phyloP scores from a whole-genome alignment of 441 rosid genomes.

The Populus hybrid region DNA sequence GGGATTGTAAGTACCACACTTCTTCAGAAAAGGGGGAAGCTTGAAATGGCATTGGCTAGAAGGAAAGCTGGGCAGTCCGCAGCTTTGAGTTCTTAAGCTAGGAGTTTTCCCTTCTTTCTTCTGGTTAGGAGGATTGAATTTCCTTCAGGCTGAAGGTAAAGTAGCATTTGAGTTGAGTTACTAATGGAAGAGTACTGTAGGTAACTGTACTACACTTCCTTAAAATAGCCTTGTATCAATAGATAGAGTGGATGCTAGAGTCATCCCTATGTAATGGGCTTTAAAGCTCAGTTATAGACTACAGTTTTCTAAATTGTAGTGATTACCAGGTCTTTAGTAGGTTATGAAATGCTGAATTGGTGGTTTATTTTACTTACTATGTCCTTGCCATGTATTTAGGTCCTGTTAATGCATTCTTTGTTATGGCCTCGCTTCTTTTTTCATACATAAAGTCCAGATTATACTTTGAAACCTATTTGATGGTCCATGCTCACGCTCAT shows the following conservation, averaged over 20 bases:
- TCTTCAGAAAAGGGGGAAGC: background rate
- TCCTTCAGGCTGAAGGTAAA: background rate
- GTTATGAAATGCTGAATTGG: background rate
- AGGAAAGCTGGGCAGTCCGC: background rate
- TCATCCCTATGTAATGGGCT: background rate
- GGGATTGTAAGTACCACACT: background rate
- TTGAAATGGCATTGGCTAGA: background rate
- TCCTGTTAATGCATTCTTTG: background rate
- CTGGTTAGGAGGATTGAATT: background rate
- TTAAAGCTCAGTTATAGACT: slow-evolving; percentile 31
- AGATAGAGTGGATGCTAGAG: slow-evolving; percentile 49
- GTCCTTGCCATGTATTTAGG: background rate
- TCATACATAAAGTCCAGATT: background rate
- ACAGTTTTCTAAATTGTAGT: background rate
- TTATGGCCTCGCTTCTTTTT: background rate
- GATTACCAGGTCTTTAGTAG: background rate
- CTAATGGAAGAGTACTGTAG: background rate
- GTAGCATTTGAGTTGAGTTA: background rate
- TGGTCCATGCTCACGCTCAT: background rate
- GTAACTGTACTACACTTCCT: background rate
- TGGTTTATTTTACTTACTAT: background rate
- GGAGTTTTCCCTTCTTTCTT: background rate
- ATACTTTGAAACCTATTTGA: background rate
- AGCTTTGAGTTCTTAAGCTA: background rate
- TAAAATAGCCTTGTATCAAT: slow-evolving; percentile 17